These are phyloP conservation scores for Alloascoidea africana DNA, from an alignment of 805 yeast genomes.

Conservation along the genomic window DNA sequence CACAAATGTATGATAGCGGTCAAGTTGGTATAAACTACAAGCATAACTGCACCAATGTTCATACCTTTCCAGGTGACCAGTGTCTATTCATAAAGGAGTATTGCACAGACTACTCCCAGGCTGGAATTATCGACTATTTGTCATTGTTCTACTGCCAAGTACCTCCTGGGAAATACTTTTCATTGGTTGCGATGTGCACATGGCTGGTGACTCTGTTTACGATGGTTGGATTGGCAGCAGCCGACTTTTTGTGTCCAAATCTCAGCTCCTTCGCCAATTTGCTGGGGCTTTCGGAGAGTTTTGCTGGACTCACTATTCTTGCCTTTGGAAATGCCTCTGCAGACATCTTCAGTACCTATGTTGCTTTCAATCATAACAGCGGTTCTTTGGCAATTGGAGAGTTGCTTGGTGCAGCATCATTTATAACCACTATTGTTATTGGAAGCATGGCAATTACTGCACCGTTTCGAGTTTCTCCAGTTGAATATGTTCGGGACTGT, in stretches of 20 bases:
- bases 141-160: constrained; percentile 13
- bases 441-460: constrained; percentile 62
- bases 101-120: constrained; percentile 18
- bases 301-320: constrained; percentile 75
- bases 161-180: background rate
- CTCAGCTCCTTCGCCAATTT: constrained; percentile 46
- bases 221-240: constrained; percentile 63
- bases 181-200: constrained; percentile 7
- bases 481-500: constrained; percentile 43
- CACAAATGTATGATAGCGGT: too few relatives aligned
- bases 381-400: constrained; percentile 79
- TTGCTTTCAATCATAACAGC: constrained; percentile 58
- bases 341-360: constrained; percentile 72
- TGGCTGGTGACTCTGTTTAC: constrained; percentile 33
- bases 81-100: constrained; percentile 19
- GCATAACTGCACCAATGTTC: too few relatives aligned
- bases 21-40: too few relatives aligned
- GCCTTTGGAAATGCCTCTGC: constrained; percentile 93
- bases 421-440: constrained; percentile 63
- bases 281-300: constrained; percentile 52
- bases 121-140: constrained; percentile 25
- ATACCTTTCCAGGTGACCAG: too few relatives aligned
- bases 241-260: constrained; percentile 73
- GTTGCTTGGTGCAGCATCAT: constrained; percentile 75
- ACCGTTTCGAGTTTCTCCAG: constrained; percentile 39